phyloP scores from a whole-genome alignment of 352 stramenopile genomes.

The Peronospora belbahrii region DNA sequence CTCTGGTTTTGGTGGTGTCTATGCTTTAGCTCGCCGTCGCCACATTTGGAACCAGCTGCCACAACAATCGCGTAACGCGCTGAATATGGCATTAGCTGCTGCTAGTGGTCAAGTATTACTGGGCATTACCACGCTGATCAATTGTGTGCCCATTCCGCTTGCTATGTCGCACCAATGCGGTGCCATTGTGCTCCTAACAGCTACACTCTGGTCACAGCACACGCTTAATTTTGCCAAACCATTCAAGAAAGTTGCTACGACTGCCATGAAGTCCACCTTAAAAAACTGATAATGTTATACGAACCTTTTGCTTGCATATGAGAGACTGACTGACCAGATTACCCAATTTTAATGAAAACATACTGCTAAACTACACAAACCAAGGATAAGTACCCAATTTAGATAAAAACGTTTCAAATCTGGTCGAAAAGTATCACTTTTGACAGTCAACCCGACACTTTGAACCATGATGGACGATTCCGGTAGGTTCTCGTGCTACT shows the following conservation, averaged over 20 bases:
- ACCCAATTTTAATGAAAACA: too few species aligned
- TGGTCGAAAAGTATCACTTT: constrained; percentile 10
- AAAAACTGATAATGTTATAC: too few species aligned
- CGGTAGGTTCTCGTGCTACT: constrained; percentile 10
- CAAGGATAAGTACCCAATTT: constrained; percentile 3
- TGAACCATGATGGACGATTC: constrained; percentile 35
- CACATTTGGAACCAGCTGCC: constrained; percentile 86
- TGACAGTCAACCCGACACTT: background rate
- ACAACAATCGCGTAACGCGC: constrained; percentile 54
- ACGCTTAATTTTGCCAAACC: constrained; percentile 82
- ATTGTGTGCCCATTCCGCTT: constrained; percentile 93
- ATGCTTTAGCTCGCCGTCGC: constrained; percentile 53
- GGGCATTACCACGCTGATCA: constrained; percentile 95
- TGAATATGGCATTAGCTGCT: constrained; percentile 74
- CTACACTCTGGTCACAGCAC: constrained; percentile 88
- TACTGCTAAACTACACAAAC: too few species aligned
- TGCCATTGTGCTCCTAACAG: constrained; percentile 91
- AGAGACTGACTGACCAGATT: too few species aligned
- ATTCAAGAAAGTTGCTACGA: constrained; percentile 33
- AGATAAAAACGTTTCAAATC: constrained; percentile 5
- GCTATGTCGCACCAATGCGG: constrained; percentile 94
- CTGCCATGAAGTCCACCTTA: constrained; percentile 29
- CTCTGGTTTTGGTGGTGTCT: constrained; percentile 54
- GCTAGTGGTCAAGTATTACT: constrained; percentile 83
- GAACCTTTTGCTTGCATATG: too few species aligned